Conservation (phyloP, 75 land plant species). For the Picea glauca region DNA sequence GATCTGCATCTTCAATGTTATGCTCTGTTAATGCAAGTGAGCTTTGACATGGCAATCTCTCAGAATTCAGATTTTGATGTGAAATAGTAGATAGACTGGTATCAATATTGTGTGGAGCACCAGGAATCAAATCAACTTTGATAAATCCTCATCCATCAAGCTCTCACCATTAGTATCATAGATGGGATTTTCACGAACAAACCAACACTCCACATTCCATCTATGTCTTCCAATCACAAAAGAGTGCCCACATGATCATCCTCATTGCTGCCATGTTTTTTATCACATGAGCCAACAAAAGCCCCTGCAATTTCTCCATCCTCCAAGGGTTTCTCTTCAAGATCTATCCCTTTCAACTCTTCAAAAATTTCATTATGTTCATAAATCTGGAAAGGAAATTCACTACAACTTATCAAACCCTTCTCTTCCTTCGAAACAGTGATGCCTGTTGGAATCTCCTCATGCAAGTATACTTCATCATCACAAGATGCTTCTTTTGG, state of each 20-base stretch:
- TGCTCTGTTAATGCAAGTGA: constrained; percentile 72
- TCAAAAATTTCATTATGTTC: too few species aligned
- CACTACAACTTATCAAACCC: too few species aligned
- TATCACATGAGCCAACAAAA: constrained; percentile 59
- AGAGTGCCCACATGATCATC: constrained; percentile 8
- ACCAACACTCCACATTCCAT: too few species aligned
- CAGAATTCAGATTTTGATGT: neutral
- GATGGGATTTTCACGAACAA: too few species aligned
- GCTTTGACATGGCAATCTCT: constrained; percentile 37
- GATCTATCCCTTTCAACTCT: too few species aligned
- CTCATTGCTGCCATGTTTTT: constrained; percentile 85
- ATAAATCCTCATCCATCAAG: constrained; percentile 75
- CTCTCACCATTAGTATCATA: constrained; percentile 16
- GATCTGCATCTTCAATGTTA: constrained; percentile 71
- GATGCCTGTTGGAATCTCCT: too few species aligned
- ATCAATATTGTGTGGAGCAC: neutral
- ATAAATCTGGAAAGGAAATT: too few species aligned
- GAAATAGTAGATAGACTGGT: neutral
- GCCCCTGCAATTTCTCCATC: constrained; percentile 83
- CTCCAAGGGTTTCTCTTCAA: constrained; percentile 63
- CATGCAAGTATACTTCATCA: too few species aligned
- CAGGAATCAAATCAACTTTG: constrained; percentile 16
- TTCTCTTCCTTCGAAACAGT: too few species aligned
- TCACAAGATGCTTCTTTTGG: too few species aligned
- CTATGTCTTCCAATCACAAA: too few species aligned